Evolutionary conservation across 2,329 filamentous ascomycete genomes (phyloP), one percentile per base, ranked within the genome.

Genomic region (Byssoonygena ceratinophila): DNA sequence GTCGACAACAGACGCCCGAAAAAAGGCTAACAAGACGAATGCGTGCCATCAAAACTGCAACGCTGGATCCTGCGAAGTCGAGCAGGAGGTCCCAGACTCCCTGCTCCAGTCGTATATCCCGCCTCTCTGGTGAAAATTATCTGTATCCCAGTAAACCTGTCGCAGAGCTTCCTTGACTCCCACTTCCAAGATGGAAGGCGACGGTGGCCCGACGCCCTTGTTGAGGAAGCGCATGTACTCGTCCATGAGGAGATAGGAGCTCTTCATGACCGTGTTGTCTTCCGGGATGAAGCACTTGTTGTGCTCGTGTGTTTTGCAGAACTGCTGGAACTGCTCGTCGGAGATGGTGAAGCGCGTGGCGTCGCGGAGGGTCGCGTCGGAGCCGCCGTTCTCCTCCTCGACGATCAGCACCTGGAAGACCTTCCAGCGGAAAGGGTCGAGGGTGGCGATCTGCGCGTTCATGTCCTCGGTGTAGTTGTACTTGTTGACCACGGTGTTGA

Each of bases 361-460:
- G 16, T 44, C 32, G 16, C 39, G 22, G 47, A 69, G 61, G 7
- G 65, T 67, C 31, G 62, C 57, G 39, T 77, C 75, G 2, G 46
- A 37, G 16, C 45, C 45, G 31, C 46, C 46, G 56, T 79, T 79
- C 61, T 79, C 75, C 2, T 74, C 75, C 14, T 62, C 66, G 2
- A 79, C 74, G 3, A 74, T 66, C 18, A 79, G 64, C 7, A 71
- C 70, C 58, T 79, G 76, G 59, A 79, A 80, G 25, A 66, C 69
- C 59, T 78, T 79, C 76, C 76, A 79, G 0, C 76, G 70, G 54
- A 76, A 76, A 1, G 76, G 76, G 2, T 62, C 59, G 9, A 80
- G 63, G 39, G 57, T 44, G 11, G 58, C 52, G 6, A 79, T 67
- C 3, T 56, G 59, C 9, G 54, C 59, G 32, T 62, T 65, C 73